Conservation (phyloP, 805 yeast genomes). For the Saccharomyces jurei region DNA sequence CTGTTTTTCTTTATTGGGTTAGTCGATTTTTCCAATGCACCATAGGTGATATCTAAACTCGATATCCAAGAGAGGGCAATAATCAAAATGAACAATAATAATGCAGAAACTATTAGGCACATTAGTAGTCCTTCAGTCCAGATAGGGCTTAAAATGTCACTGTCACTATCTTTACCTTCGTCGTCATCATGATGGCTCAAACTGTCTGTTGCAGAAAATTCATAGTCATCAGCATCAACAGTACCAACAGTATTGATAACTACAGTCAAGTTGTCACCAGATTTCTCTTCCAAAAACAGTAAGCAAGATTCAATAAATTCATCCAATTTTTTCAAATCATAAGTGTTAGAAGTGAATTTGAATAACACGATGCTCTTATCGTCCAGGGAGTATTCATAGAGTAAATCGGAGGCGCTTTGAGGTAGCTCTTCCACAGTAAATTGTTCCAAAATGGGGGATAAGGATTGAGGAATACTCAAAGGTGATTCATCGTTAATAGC, state of each 20-base stretch:
- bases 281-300: constrained; percentile 18
- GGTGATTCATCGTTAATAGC: not conserved
- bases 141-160: constrained; percentile 21
- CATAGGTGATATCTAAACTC: constrained; percentile 67
- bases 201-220: not conserved
- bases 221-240: not conserved
- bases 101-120: constrained; percentile 56
- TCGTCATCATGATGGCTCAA: constrained; percentile 2
- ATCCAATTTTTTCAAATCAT: constrained; percentile 19
- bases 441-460: not conserved
- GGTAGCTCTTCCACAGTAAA: constrained; percentile 10
- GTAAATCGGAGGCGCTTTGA: constrained; percentile 13
- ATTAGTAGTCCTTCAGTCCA: constrained; percentile 61
- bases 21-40: constrained; percentile 59
- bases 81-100: constrained; percentile 49
- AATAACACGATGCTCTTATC: constrained; percentile 18
- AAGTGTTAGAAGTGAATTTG: constrained; percentile 16
- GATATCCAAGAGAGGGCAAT: constrained; percentile 66
- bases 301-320: constrained; percentile 22
- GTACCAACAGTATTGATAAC: constrained; percentile 13
- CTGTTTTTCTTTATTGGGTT: constrained; percentile 29
- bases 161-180: constrained; percentile 8
- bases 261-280: constrained; percentile 15
- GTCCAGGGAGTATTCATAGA: constrained; percentile 14
- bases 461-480: not conserved